Percentiles rank a stretch among this genome's conserved stretches.
Conservation (phyloP, 2,329 filamentous ascomycete species). For the Triangularia setosa region DNA sequence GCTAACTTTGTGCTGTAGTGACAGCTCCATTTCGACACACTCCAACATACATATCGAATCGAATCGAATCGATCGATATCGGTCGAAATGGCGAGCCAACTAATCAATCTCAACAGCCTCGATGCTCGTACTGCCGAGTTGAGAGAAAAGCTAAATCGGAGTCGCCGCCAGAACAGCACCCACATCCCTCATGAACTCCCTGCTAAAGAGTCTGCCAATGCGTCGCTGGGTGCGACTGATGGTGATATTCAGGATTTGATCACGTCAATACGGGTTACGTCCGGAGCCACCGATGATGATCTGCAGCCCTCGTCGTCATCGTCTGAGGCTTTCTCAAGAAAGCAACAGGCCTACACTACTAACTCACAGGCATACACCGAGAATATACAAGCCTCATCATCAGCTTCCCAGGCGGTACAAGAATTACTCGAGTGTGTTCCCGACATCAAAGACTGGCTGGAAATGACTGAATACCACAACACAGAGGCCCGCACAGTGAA, state of each 20-base stretch:
- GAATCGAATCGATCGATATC: neutral
- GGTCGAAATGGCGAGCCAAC: neutral
- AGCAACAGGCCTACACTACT: constrained; percentile 1
- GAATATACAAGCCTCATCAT: neutral
- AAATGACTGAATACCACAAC: constrained; percentile 25
- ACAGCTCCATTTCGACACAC: neutral
- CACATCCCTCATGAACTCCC: neutral
- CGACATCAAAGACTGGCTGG: constrained; percentile 27
- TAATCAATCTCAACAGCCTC: constrained; percentile 2
- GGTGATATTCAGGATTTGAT: neutral
- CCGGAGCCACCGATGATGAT: neutral
- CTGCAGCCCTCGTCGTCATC: neutral
- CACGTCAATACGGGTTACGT: neutral
- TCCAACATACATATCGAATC: neutral
- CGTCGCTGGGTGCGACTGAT: neutral
- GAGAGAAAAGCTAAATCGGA: constrained; percentile 22
- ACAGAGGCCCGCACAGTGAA: constrained; percentile 20
- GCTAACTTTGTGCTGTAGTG: neutral
- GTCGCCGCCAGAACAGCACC: constrained; percentile 12
- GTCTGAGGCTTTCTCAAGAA: neutral
- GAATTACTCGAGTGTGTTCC: constrained; percentile 17
- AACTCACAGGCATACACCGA: neutral
- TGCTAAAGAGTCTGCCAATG: neutral
- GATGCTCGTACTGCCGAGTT: constrained; percentile 25
- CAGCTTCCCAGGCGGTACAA: constrained; percentile 9